Evolutionary conservation across 495 filamentous ascomycete genomes (phyloP).

Genomic region (Aspergillus conjunctus): DNA sequence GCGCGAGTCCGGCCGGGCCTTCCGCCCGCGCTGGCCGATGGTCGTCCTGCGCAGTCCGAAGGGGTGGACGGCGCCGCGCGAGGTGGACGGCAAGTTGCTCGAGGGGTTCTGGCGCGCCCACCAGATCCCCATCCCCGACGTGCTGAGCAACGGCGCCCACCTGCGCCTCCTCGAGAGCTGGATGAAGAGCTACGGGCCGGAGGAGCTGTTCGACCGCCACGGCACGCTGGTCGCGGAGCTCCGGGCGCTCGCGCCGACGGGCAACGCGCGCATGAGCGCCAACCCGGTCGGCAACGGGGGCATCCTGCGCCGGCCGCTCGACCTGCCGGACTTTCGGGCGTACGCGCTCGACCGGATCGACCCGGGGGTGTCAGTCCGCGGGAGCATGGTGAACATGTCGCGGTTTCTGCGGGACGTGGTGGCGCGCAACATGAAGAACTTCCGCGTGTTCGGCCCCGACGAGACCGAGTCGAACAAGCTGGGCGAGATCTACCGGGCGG

Average conservation of each 20-base stretch:
- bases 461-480: constrained; percentile 80
- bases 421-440: constrained; percentile 58
- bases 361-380: constrained; percentile 49
- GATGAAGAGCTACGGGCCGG: constrained; percentile 71
- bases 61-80: constrained; percentile 70
- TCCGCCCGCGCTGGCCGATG: constrained; percentile 73
- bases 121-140: constrained; percentile 70
- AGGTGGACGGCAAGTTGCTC: constrained; percentile 63
- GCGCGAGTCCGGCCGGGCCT: constrained; percentile 62
- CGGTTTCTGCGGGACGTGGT: constrained; percentile 64
- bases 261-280: constrained; percentile 66
- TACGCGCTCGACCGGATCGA: constrained; percentile 60
- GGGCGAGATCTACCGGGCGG: constrained; percentile 62
- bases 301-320: constrained; percentile 59
- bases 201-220: constrained; percentile 60
- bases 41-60: constrained; percentile 71
- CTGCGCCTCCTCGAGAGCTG: constrained; percentile 66
- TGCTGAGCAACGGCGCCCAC: constrained; percentile 58
- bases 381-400: constrained; percentile 67
- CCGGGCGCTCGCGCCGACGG: constrained; percentile 60
- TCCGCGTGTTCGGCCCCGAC: constrained; percentile 74
- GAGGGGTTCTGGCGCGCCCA: constrained; percentile 74
- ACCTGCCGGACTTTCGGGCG: constrained; percentile 64
- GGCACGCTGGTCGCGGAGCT: constrained; percentile 62
- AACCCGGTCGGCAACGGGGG: constrained; percentile 75